Percentiles rank a stretch among this genome's conserved stretches.
phyloP scores from a whole-genome alignment of 257 asterid species.

The Solanum stenotomum region DNA sequence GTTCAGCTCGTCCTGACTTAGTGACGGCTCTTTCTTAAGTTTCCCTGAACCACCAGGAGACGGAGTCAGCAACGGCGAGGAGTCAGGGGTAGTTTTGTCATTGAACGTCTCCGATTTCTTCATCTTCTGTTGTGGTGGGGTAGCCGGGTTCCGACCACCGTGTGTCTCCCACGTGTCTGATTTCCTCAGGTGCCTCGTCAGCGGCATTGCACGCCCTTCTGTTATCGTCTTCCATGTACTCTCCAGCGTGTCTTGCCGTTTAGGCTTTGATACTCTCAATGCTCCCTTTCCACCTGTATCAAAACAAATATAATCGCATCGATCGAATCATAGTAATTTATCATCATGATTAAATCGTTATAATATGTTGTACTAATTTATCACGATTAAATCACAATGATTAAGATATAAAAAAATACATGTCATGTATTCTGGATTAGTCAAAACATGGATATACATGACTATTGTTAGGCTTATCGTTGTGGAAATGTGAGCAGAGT shows the following conservation, averaged over 20 bases:
- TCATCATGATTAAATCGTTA: not conserved
- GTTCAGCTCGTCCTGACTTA: conserved; percentile 64
- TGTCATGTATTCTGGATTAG: not conserved
- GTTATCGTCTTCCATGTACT: conserved; percentile 83
- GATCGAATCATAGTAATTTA: not conserved
- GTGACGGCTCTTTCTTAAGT: conserved; percentile 51
- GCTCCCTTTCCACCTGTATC: conserved; percentile 50
- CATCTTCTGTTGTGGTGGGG: conserved; percentile 31
- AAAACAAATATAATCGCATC: not conserved
- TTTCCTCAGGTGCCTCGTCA: conserved; percentile 59
- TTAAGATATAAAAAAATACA: not conserved
- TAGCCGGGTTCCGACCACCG: conserved; percentile 12
- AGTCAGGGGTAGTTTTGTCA: conserved; percentile 8
- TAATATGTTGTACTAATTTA: not conserved
- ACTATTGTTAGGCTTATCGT: not conserved
- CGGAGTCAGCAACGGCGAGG: conserved; percentile 10
- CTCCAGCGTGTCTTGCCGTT: conserved; percentile 65
- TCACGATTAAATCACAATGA: not conserved
- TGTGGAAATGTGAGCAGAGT: not conserved
- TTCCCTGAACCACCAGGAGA: conserved; percentile 31
- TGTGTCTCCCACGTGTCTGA: conserved; percentile 69
- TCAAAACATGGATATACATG: not conserved
- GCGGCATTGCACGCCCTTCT: conserved; percentile 66
- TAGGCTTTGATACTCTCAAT: conserved; percentile 50
- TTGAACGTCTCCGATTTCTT: conserved; percentile 54